A percentile compares a stretch with the other conserved stretches of the same genome.
Conservation (phyloP, 148 eudicot species). For the Euryodendron excelsum region DNA sequence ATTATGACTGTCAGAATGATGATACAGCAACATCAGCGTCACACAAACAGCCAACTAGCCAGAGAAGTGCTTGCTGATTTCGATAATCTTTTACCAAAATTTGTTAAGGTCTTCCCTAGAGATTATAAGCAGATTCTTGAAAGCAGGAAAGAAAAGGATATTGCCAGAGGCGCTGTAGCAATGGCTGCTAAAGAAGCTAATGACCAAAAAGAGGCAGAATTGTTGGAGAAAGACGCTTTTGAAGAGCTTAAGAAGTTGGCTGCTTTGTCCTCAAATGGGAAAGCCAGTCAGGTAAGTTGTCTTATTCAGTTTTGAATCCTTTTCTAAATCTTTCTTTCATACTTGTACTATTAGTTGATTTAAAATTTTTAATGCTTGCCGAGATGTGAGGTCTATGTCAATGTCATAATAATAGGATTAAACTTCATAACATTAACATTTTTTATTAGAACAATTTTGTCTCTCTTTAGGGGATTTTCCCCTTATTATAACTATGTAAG, state of each 20-base stretch:
- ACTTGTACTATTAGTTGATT: neutral
- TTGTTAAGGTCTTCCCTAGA: slow-evolving; percentile 92
- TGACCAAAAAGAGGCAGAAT: slow-evolving; percentile 59
- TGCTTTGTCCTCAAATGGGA: slow-evolving; percentile 36
- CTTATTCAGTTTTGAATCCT: neutral
- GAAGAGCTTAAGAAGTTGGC: slow-evolving; percentile 87
- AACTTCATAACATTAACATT: too few relatives aligned
- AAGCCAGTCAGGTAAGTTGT: slow-evolving; percentile 37
- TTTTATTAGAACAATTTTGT: slow-evolving; percentile 14
- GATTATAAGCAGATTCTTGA: slow-evolving; percentile 88
- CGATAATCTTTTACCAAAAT: slow-evolving; percentile 68
- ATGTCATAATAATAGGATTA: too few relatives aligned
- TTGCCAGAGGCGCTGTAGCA: slow-evolving; percentile 49
- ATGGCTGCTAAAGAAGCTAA: slow-evolving; percentile 45
- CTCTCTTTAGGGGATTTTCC: neutral
- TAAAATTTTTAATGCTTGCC: neutral
- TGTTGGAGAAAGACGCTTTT: slow-evolving; percentile 71
- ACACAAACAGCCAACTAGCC: slow-evolving; percentile 82
- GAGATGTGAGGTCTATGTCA: neutral
- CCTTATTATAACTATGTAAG: neutral
- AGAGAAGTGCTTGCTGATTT: slow-evolving; percentile 79
- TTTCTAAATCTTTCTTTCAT: neutral
- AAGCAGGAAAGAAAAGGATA: slow-evolving; percentile 55
- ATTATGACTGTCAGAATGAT: slow-evolving; percentile 75
- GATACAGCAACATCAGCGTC: slow-evolving; percentile 98